These are phyloP conservation scores for Lactuca saligna DNA, from an alignment of 129 eudicot genomes.

Conservation along the genomic window DNA sequence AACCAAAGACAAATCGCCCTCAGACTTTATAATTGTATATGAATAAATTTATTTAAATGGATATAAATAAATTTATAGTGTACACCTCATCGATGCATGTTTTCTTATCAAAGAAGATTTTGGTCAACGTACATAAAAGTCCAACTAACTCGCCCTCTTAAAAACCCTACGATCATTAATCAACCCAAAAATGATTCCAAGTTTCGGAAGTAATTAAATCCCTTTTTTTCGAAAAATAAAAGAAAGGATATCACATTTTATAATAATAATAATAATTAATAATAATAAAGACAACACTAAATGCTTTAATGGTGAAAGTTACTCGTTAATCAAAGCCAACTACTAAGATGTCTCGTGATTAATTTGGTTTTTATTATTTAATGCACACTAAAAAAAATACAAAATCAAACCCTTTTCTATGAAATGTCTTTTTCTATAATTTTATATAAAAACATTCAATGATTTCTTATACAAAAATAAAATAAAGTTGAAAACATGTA, in stretches of 20 bases:
- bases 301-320: conserved; percentile 36
- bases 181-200: conserved; percentile 8
- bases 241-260: background rate
- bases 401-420: conserved; percentile 22
- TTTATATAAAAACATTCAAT: conserved; percentile 5
- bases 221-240: background rate
- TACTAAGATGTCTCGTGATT: conserved; percentile 36
- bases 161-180: conserved; percentile 13
- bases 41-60: too few relatives aligned
- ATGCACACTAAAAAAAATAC: conserved; percentile 19
- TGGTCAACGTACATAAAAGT: conserved; percentile 6
- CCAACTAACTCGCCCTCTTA: background rate
- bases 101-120: background rate
- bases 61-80: too few relatives aligned
- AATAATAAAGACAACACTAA: conserved; percentile 15
- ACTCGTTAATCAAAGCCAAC: conserved; percentile 39
- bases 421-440: conserved; percentile 29
- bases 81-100: background rate
- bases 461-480: background rate
- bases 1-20: too few relatives aligned
- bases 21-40: too few relatives aligned
- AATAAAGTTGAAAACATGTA: background rate
- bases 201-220: conserved; percentile 16
- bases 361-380: conserved; percentile 25
- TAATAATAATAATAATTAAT: conserved; percentile 3